Evolutionary conservation across 306 rosid species (phyloP), one percentile per base, ranked within the genome.

Genomic region (Sechiopsis laciniata): DNA sequence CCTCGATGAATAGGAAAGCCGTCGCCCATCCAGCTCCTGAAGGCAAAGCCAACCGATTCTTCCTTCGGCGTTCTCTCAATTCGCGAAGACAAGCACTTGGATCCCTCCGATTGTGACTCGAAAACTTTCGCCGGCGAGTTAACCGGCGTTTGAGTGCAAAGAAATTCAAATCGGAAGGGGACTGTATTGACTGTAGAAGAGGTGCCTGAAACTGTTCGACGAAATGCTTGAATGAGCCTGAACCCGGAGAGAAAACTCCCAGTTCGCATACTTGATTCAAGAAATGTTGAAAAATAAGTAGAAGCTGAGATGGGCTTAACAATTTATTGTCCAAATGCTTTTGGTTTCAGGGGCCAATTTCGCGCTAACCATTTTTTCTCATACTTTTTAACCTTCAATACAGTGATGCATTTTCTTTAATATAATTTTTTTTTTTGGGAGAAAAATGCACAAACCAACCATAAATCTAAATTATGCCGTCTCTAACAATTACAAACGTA

Each of bases 1-100:
- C 88, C 90, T 76, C 91, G 80, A 37, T 84, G 89, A 79, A 94
- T 74, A 55, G 95, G 95, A 77, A 89, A 88, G 32, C 97, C 97
- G 77, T 89, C 92, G 8, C 97, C 83, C 99, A 94, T 94, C 97
- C 96, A 94, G 64, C 91, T 84, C 74, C 85, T 85, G 65, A 94
- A 91, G 37, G 96, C 95, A 65, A 78, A 84, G 65, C 90, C 87
- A 67, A 87, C 82, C 1, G 88, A 79, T 73, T 86, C 88, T 53
- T 77, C 87, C 71, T 67, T 81, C 10, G 83, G 80, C 55, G 89
- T 87, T 75, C 80, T 89, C 88, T 91, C 99, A 56, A 94, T 91
- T 83, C 87, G 86, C 60, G 78, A 77, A 50, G 91, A 94, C 22
- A 94, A 84, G 84, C 89, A 71, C 15, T 74, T 75, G 45, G 78